Evolutionary conservation across 345 rosid genomes (phyloP).

Genomic region (Theobroma cacao): DNA sequence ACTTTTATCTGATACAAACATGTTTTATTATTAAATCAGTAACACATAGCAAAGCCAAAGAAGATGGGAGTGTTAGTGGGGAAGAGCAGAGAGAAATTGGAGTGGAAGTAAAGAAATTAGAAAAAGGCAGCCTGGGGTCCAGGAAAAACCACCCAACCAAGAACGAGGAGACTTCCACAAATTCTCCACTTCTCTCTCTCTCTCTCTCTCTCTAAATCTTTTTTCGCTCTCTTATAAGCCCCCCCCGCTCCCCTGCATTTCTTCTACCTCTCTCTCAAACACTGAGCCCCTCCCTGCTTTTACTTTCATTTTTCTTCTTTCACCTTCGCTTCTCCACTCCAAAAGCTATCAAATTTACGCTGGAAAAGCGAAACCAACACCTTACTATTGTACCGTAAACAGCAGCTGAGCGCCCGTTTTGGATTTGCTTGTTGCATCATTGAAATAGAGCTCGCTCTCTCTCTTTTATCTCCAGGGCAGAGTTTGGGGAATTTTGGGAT

Average conservation of each 20-base stretch:
- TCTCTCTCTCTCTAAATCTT: not conserved
- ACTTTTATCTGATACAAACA: no score
- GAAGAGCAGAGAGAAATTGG: conserved; percentile 17
- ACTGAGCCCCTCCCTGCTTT: conserved; percentile 7
- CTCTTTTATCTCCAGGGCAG: not conserved
- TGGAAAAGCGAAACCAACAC: not conserved
- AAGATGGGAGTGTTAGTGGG: not conserved
- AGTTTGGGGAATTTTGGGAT: conserved; percentile 16
- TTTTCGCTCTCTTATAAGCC: conserved; percentile 28
- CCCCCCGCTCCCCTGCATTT: conserved; percentile 8
- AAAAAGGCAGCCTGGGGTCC: conserved; percentile 36
- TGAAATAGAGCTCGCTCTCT: conserved; percentile 34
- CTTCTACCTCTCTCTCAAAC: not conserved
- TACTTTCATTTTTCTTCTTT: not conserved
- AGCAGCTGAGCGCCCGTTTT: not conserved
- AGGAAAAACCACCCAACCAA: conserved; percentile 19
- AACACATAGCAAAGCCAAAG: not conserved
- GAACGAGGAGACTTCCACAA: conserved; percentile 22
- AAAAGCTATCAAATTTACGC: not conserved
- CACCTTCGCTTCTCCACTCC: not conserved
- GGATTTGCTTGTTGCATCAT: not conserved
- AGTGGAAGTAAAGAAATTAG: conserved; percentile 37
- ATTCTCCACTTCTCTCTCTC: conserved; percentile 10
- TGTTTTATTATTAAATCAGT: not conserved
- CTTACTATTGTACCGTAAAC: not conserved